A percentile compares a stretch with the other conserved stretches of the same genome.
Conservation (phyloP, 805 yeast species). For the Yarrowia yakushimensis region DNA sequence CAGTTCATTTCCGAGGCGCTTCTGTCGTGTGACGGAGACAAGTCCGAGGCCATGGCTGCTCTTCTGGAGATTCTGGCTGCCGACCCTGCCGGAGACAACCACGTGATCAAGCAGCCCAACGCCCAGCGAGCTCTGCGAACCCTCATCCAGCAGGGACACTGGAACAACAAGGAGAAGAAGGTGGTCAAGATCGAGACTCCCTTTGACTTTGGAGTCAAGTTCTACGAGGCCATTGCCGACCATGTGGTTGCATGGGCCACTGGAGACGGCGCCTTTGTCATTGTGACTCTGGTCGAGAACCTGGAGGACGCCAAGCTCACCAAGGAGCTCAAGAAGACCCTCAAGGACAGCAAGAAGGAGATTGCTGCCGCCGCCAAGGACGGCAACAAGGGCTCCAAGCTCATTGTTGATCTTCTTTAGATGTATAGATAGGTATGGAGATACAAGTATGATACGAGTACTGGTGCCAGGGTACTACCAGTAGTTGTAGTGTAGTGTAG, state of each 20-base stretch:
- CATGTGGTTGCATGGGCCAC: slow-evolving; percentile 66
- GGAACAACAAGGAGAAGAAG: slow-evolving; percentile 62
- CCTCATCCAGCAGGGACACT: slow-evolving; percentile 80
- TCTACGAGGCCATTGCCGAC: slow-evolving; percentile 52
- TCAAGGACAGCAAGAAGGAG: slow-evolving; percentile 42
- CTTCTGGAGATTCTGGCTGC: slow-evolving; percentile 50
- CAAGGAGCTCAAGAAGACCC: slow-evolving; percentile 49
- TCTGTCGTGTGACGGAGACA: slow-evolving; percentile 49
- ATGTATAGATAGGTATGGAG: slow-evolving; percentile 4
- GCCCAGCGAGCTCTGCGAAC: slow-evolving; percentile 70
- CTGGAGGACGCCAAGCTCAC: slow-evolving; percentile 44
- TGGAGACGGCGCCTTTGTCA: slow-evolving; percentile 70
- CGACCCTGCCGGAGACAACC: slow-evolving; percentile 63
- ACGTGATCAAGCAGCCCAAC: slow-evolving; percentile 62
- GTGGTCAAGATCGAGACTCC: slow-evolving; percentile 45
- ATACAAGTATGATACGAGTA: not conserved
- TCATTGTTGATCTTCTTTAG: slow-evolving; percentile 33
- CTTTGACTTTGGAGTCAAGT: slow-evolving; percentile 42
- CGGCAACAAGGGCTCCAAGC: slow-evolving; percentile 38
- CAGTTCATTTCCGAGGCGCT: slow-evolving; percentile 78
- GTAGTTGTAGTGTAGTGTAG: too few relatives aligned
- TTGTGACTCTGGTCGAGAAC: slow-evolving; percentile 74
- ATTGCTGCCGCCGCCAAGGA: slow-evolving; percentile 34
- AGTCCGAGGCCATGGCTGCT: slow-evolving; percentile 47
- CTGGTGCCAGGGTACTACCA: too few relatives aligned